These are phyloP conservation scores for Phylloporus sp. DNA, from an alignment of 768 basidiomycete species.

Conservation along the genomic window DNA sequence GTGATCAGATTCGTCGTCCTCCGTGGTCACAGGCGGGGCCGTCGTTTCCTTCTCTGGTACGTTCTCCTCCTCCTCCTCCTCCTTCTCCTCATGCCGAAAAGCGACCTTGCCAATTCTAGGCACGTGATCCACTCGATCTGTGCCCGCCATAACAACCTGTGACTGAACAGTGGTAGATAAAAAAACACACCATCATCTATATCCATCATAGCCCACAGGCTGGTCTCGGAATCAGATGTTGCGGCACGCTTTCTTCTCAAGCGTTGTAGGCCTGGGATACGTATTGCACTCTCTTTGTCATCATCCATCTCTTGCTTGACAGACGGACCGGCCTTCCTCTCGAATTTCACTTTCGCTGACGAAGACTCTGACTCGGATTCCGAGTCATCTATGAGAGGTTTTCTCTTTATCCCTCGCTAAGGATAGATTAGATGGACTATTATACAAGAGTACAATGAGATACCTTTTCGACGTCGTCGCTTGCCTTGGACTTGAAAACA, in stretches of 20 bases:
- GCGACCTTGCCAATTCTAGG: slow-evolving; percentile 15
- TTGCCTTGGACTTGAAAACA: background rate
- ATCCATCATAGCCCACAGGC: slow-evolving; percentile 65
- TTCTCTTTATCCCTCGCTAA: slow-evolving; percentile 39
- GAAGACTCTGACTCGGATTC: slow-evolving; percentile 25
- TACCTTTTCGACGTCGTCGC: slow-evolving; percentile 5
- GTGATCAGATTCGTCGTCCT: slow-evolving; percentile 27
- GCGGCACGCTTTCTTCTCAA: slow-evolving; percentile 31
- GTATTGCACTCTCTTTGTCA: slow-evolving; percentile 47
- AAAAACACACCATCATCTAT: slow-evolving; percentile 61
- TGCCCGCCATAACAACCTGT: background rate
- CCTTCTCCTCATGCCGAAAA: slow-evolving; percentile 21
- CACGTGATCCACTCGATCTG: slow-evolving; percentile 26
- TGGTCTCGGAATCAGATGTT: slow-evolving; percentile 43
- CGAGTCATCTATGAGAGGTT: slow-evolving; percentile 30
- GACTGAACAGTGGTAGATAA: slow-evolving; percentile 11
- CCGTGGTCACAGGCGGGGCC: slow-evolving; percentile 25
- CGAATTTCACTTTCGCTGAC: slow-evolving; percentile 8
- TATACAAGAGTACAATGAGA: background rate
- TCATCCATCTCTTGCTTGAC: slow-evolving; percentile 44
- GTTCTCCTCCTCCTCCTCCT: slow-evolving; percentile 24
- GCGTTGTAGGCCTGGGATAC: slow-evolving; percentile 22
- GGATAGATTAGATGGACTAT: slow-evolving; percentile 17
- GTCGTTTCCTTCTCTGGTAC: slow-evolving; percentile 32
- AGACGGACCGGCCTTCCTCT: slow-evolving; percentile 8